Base-by-base conservation (phyloP, 495 filamentous ascomycete genomes). In the Daldinia childiae region DNA sequence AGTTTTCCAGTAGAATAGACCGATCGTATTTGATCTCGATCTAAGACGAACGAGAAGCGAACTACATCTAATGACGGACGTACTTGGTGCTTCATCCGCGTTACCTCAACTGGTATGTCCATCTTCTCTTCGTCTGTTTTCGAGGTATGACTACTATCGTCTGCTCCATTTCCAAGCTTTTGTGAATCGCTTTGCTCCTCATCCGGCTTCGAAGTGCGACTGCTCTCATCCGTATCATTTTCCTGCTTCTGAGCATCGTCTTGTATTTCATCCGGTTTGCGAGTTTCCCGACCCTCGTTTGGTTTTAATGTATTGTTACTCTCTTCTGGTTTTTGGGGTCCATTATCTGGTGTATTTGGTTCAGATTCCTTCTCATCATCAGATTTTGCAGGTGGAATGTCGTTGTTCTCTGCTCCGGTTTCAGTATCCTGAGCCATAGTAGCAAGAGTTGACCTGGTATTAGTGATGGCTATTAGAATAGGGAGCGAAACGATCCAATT, bases 1-100 rank as follows among this genome's bases (percentile, higher is more conserved):
- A 73, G 65, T 34, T 43, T 73, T 36, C 70, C 70, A 4, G 70
- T 68, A 50, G 65, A 51, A 21, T 68, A 73, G 34, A 66, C 65
- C 6, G 70, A 73, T 29, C 58, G 60, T 64, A 73, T 68, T 38
- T 73, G 70, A 38, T 73, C 70, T 17, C 65, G 59, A 43, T 73
- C 70, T 30, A 73, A 41, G 29, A 65, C 48, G 24, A 73, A 58
- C 9, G 70, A 68, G 50, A 73, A 68, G 5, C 70, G 70, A 14
- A 68, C 29, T 17, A 68, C 27, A 19, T 73, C 70, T 7, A 73
- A 51, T 6, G 70, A 73, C 1, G 70, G 50, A 30, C 65, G 64
- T 1, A 73, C 38, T 21, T 56, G 27, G 24, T 21, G 68, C 17
- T 52, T 65, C 12, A 29, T 38, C 21, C 9, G 61, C 1, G 34